These are phyloP conservation scores for Phylloporus arenicola DNA, from an alignment of 768 basidiomycete species.

Conservation along the genomic window DNA sequence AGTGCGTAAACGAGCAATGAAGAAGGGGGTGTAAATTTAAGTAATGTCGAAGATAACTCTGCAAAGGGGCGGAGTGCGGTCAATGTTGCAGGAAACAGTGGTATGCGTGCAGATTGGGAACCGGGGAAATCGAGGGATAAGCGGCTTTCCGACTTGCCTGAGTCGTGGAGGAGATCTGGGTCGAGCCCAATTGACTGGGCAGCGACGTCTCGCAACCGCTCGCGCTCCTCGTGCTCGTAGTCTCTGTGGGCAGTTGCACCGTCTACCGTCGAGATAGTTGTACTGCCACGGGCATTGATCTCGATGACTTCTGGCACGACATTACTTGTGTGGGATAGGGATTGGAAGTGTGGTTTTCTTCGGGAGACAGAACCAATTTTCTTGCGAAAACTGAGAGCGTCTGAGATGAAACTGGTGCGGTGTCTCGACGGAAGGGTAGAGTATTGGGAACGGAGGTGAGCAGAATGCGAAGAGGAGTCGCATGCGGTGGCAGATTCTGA, in stretches of 20 bases:
- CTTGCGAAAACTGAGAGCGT: conserved; percentile 40
- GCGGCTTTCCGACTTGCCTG: conserved; percentile 17
- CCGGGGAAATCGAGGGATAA: conserved; percentile 17
- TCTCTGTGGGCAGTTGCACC: conserved; percentile 33
- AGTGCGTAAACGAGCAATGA: conserved; percentile 70
- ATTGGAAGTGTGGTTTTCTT: conserved; percentile 32
- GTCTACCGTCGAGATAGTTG: conserved; percentile 12
- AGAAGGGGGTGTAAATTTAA: conserved; percentile 64
- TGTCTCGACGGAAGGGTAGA: conserved; percentile 26
- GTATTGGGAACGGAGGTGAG: neutral
- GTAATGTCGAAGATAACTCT: conserved; percentile 49
- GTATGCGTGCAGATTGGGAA: conserved; percentile 23
- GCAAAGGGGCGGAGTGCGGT: conserved; percentile 47
- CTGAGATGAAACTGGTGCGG: conserved; percentile 45
- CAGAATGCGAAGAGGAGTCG: conserved; percentile 8
- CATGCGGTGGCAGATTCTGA: conserved; percentile 11
- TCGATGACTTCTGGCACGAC: conserved; percentile 70
- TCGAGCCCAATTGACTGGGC: conserved; percentile 71
- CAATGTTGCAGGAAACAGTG: conserved; percentile 59
- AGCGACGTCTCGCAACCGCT: conserved; percentile 68
- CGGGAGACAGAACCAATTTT: conserved; percentile 40
- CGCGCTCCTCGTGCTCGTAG: conserved; percentile 66
- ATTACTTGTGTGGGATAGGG: conserved; percentile 30
- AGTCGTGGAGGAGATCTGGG: conserved; percentile 43
- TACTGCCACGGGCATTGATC: conserved; percentile 44